Evolutionary conservation across 306 rosid species (phyloP).

Genomic region (Rosa rugosa): DNA sequence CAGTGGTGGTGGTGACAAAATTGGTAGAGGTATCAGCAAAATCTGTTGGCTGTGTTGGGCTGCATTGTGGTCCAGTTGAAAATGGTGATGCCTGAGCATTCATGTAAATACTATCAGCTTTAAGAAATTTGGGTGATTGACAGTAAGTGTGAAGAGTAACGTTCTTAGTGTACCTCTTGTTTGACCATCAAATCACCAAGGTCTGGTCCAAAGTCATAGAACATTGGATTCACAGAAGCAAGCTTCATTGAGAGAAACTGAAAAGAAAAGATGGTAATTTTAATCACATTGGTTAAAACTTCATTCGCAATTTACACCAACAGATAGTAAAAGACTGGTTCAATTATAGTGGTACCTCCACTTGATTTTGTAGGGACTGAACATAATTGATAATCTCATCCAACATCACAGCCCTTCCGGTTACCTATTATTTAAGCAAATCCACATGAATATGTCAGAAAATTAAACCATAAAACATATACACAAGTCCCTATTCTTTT

Average conservation of each 20-base stretch:
- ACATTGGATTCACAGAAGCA: slow-evolving; percentile 69
- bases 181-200: slow-evolving; percentile 47
- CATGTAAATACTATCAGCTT: slow-evolving; percentile 11
- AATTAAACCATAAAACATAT: not conserved
- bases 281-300: not conserved
- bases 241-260: slow-evolving; percentile 96
- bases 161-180: slow-evolving; percentile 50
- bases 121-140: not conserved
- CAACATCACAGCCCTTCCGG: slow-evolving; percentile 96
- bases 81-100: slow-evolving; percentile 30
- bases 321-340: not conserved
- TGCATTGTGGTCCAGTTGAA: slow-evolving; percentile 43
- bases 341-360: slow-evolving; percentile 58
- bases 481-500: not conserved
- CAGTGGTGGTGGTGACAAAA: slow-evolving; percentile 10
- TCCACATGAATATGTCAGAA: slow-evolving; percentile 48
- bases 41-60: slow-evolving; percentile 43
- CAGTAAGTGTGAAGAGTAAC: not conserved
- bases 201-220: slow-evolving; percentile 69
- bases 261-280: not conserved
- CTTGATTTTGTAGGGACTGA: slow-evolving; percentile 96
- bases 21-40: slow-evolving; percentile 42
- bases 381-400: slow-evolving; percentile 99
- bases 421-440: slow-evolving; percentile 54
- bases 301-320: not conserved